A percentile compares a stretch with the other conserved stretches of the same genome.
Evolutionary conservation across 192 early-diverging fungal species (phyloP).

Genomic region (Oehlia diaphana): DNA sequence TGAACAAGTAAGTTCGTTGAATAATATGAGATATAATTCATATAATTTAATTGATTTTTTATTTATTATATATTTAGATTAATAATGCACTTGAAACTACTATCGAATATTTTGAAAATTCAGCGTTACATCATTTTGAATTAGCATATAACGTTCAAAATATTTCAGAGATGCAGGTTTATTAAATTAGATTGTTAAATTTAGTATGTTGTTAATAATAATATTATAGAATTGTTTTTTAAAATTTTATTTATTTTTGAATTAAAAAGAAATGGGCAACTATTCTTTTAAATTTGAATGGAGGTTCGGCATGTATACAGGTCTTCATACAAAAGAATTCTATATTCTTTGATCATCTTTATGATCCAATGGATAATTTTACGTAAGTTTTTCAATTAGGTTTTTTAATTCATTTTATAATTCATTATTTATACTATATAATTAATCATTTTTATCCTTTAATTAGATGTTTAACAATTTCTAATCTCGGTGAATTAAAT

Average conservation of each 20-base stretch:
- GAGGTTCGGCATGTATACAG: constrained; percentile 67
- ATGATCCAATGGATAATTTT: constrained; percentile 54
- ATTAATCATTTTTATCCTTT: neutral
- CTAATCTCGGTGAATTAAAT: neutral
- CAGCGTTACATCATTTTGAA: constrained; percentile 74
- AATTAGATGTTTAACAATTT: neutral
- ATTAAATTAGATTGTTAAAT: neutral
- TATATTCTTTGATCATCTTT: constrained; percentile 80
- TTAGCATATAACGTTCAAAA: constrained; percentile 70
- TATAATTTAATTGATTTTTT: neutral
- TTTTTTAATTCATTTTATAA: neutral
- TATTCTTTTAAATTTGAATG: constrained; percentile 69
- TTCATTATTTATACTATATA: neutral
- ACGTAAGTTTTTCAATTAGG: constrained; percentile 34
- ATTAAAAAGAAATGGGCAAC: constrained; percentile 55
- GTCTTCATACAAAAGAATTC: constrained; percentile 84
- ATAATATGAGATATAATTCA: no score
- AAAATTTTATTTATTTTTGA: constrained; percentile 3
- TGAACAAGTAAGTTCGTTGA: constrained; percentile 51
- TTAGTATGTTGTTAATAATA: neutral
- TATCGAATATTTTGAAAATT: constrained; percentile 79
- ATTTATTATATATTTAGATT: constrained; percentile 35
- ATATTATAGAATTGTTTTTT: constrained; percentile 1
- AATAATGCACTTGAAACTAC: constrained; percentile 61
- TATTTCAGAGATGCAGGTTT: constrained; percentile 63